phyloP scores from a whole-genome alignment of 192 early-diverging fungal species.

The Podochytrium sp. region DNA sequence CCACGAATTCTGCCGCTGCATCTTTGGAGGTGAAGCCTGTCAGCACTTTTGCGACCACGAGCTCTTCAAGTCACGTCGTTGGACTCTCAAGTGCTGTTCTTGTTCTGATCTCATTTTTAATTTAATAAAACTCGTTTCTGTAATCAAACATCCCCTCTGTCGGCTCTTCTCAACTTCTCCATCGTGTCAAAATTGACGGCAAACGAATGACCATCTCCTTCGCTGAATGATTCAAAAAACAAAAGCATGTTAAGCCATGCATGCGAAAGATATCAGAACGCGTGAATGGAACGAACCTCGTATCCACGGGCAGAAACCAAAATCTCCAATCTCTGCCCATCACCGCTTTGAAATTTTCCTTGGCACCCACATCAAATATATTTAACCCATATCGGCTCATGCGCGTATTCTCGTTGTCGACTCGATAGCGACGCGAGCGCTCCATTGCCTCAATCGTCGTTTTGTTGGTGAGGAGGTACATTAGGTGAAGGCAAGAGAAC shows the following conservation, averaged over 20 bases:
- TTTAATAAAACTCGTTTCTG: background rate
- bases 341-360: conserved; percentile 39
- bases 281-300: conserved; percentile 34
- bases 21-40: too few relatives aligned
- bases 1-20: background rate
- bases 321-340: conserved; percentile 39
- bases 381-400: conserved; percentile 29
- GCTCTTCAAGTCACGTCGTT: background rate
- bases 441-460: conserved; percentile 55
- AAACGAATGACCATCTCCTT: conserved; percentile 52
- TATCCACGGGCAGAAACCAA: conserved; percentile 48
- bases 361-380: conserved; percentile 45
- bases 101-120: background rate
- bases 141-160: background rate
- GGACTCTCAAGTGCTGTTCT: background rate
- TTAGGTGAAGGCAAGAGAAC: conserved; percentile 41
- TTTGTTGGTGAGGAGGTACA: conserved; percentile 43
- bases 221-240: too few relatives aligned
- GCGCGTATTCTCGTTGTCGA: background rate
- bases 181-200: conserved; percentile 29
- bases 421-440: conserved; percentile 11
- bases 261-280: background rate
- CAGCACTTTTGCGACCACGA: background rate
- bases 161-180: background rate
- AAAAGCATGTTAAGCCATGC: background rate